Conservation (phyloP, 1,284 basidiomycete species). For the Ganoderma sp. region DNA sequence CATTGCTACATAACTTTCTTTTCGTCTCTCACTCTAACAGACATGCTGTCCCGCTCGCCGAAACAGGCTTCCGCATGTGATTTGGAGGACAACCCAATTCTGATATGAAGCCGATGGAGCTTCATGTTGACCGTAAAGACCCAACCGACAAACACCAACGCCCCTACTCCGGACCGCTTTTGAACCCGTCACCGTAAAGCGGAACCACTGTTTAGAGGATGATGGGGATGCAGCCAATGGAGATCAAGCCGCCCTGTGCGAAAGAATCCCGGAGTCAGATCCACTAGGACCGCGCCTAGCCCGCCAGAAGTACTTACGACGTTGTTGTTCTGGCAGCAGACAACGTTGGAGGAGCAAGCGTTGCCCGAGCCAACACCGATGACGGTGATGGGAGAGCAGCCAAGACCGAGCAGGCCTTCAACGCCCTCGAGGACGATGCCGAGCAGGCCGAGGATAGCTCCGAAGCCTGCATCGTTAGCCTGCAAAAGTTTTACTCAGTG, state of each 20-base stretch:
- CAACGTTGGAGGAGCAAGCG: constrained; percentile 28
- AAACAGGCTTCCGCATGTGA: background rate
- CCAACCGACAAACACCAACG: background rate
- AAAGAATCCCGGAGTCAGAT: background rate
- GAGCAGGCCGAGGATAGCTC: constrained; percentile 29
- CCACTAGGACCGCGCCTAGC: background rate
- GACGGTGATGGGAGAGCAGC: constrained; percentile 33
- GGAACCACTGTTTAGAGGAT: constrained; percentile 16
- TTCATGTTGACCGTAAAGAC: background rate
- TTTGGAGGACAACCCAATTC: background rate
- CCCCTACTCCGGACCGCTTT: background rate
- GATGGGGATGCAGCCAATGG: constrained; percentile 32
- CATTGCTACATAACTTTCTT: constrained; percentile 1
- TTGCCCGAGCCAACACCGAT: constrained; percentile 29
- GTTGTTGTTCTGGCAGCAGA: constrained; percentile 37
- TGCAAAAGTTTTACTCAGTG: constrained; percentile 7
- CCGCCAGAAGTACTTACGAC: constrained; percentile 13
- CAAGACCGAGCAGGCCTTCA: constrained; percentile 30
- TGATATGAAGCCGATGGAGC: background rate
- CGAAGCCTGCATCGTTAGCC: constrained; percentile 22
- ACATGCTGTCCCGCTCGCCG: background rate
- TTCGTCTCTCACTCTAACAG: constrained; percentile 3
- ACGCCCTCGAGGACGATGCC: constrained; percentile 31
- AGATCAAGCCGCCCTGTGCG: constrained; percentile 30
- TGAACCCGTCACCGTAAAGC: background rate